Conservation (phyloP, 306 rosid species). For the Astragalus glycyphyllos region DNA sequence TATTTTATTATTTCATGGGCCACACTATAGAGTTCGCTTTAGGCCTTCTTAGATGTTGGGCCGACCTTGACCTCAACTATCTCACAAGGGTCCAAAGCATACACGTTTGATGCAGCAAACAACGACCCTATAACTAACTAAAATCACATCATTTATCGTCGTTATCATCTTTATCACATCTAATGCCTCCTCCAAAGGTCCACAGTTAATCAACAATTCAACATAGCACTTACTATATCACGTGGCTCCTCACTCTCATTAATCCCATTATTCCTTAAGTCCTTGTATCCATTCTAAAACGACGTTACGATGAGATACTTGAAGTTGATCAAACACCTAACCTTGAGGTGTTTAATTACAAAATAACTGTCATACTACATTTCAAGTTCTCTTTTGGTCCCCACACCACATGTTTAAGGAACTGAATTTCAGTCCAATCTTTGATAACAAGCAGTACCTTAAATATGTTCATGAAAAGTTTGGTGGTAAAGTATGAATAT, state of each 20-base stretch:
- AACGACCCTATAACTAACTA: neutral
- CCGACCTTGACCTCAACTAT: no score
- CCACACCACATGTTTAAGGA: slow-evolving; percentile 6
- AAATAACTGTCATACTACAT: neutral
- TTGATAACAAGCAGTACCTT: slow-evolving; percentile 10
- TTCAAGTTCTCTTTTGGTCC: slow-evolving; percentile 17
- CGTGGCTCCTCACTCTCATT: neutral
- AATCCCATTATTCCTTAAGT: neutral
- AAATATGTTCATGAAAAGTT: slow-evolving; percentile 39
- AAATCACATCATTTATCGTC: neutral
- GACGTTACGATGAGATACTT: neutral
- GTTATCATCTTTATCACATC: neutral
- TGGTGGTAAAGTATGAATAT: slow-evolving; percentile 28
- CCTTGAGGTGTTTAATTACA: slow-evolving; percentile 22
- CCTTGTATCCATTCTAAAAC: slow-evolving; percentile 1
- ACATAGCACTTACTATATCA: neutral
- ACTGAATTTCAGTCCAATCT: neutral
- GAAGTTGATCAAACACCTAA: neutral
- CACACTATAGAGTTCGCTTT: no score
- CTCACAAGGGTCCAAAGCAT: no score
- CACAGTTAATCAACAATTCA: neutral
- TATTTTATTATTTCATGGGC: no score
- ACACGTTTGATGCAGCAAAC: neutral
- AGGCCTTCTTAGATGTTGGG: no score
- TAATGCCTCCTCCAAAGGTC: neutral